Conservation (phyloP, 345 rosid species). For the Clausena lansium region DNA sequence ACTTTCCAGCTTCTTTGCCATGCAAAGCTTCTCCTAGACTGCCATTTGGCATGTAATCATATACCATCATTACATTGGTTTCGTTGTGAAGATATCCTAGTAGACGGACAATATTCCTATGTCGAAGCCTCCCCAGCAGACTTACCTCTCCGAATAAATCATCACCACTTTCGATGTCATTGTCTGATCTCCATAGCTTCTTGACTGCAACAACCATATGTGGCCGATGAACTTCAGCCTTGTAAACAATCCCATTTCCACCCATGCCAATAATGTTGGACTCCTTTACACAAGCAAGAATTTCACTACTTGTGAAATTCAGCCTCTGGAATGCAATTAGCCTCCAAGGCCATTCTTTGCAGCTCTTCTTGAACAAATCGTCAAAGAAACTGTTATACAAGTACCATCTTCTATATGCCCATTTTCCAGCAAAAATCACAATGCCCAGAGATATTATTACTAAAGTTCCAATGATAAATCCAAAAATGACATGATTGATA, state of each 20-base stretch:
- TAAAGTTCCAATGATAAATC: constrained; percentile 48
- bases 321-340: constrained; percentile 80
- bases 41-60: constrained; percentile 85
- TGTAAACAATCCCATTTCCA: constrained; percentile 88
- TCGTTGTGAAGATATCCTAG: constrained; percentile 85
- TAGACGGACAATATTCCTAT: constrained; percentile 75
- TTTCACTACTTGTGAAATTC: constrained; percentile 67
- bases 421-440: constrained; percentile 51
- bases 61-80: constrained; percentile 68
- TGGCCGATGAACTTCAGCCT: constrained; percentile 74
- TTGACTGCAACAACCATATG: constrained; percentile 69
- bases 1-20: constrained; percentile 50
- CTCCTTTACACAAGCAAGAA: constrained; percentile 70
- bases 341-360: constrained; percentile 90
- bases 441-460: constrained; percentile 51
- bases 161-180: constrained; percentile 55
- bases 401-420: constrained; percentile 68
- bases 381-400: constrained; percentile 50
- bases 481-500: constrained; percentile 49
- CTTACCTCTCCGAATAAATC: constrained; percentile 71
- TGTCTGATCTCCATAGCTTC: constrained; percentile 79
- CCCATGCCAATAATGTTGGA: constrained; percentile 87
- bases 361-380: constrained; percentile 54
- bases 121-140: constrained; percentile 75
- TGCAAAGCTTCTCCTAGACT: constrained; percentile 81